phyloP scores from a whole-genome alignment of 2,329 filamentous ascomycete genomes.

The Xylaria sp. region DNA sequence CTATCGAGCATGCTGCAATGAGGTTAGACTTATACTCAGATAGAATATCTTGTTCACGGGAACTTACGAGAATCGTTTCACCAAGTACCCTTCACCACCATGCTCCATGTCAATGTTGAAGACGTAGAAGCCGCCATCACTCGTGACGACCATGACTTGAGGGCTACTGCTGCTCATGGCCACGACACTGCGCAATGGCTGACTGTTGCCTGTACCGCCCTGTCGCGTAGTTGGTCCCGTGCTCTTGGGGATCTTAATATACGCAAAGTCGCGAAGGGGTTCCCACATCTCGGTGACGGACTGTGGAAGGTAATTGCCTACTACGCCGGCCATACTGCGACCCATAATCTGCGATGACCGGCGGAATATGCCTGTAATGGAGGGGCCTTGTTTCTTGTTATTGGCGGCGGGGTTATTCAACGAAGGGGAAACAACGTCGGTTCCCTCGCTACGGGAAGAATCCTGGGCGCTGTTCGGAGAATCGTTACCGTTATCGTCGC shows the following conservation, averaged over 20 bases:
- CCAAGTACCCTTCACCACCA: conserved; percentile 84
- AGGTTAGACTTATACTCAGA: too few species aligned
- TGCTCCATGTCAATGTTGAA: conserved; percentile 94
- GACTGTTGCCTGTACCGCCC: conserved; percentile 23
- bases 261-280: conserved; percentile 88
- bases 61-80: conserved; percentile 88
- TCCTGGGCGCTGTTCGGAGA: conserved; percentile 43
- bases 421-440: conserved; percentile 34
- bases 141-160: conserved; percentile 97
- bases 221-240: conserved; percentile 28
- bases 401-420: conserved; percentile 31
- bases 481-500: conserved; percentile 53
- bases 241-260: conserved; percentile 79
- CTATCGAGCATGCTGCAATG: conserved; percentile 46
- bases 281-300: conserved; percentile 99
- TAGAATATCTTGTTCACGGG: neutral
- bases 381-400: conserved; percentile 60
- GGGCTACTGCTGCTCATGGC: conserved; percentile 93
- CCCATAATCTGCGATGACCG: conserved; percentile 92
- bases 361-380: conserved; percentile 72
- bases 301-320: conserved; percentile 86
- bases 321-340: conserved; percentile 78
- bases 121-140: conserved; percentile 89
- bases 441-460: conserved; percentile 44
- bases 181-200: conserved; percentile 79